phyloP scores from a whole-genome alignment of 441 rosid genomes.

The Populus hybrid region DNA sequence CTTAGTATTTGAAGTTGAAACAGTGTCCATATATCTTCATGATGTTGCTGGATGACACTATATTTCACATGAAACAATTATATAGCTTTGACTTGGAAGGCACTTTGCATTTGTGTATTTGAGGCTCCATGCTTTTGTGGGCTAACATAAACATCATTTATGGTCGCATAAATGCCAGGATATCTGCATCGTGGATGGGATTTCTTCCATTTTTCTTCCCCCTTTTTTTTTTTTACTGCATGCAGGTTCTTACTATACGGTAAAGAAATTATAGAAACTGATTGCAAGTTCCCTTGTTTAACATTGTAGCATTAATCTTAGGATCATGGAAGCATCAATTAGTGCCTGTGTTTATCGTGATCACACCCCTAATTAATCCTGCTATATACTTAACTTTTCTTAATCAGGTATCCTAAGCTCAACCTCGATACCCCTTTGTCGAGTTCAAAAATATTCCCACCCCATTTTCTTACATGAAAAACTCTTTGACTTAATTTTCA shows the following conservation, averaged over 20 bases:
- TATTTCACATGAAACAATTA: neutral
- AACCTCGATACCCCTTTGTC: neutral
- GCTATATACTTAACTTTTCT: neutral
- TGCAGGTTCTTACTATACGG: neutral
- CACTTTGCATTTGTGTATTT: neutral
- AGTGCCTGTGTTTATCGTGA: slow-evolving; percentile 28
- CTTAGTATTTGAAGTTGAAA: too few relatives aligned
- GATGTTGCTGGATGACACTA: neutral
- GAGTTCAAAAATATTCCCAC: neutral
- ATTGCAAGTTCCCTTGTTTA: neutral
- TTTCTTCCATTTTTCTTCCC: too few relatives aligned
- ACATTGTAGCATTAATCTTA: neutral
- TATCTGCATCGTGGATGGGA: too few relatives aligned
- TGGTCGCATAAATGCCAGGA: too few relatives aligned
- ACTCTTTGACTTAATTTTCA: too few relatives aligned
- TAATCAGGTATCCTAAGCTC: slow-evolving; percentile 13
- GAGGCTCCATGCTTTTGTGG: too few relatives aligned
- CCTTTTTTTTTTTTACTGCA: too few relatives aligned
- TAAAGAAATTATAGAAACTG: slow-evolving; percentile 8
- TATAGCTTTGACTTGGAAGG: slow-evolving; percentile 80
- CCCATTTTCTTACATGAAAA: too few relatives aligned
- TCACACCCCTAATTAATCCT: slow-evolving; percentile 22
- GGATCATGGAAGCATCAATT: slow-evolving; percentile 28
- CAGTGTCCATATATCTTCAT: neutral
- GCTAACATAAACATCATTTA: too few relatives aligned